A percentile compares a stretch with the other conserved stretches of the same genome.
Conservation (phyloP, 805 yeast genomes). For the Pichia ethanolica region DNA sequence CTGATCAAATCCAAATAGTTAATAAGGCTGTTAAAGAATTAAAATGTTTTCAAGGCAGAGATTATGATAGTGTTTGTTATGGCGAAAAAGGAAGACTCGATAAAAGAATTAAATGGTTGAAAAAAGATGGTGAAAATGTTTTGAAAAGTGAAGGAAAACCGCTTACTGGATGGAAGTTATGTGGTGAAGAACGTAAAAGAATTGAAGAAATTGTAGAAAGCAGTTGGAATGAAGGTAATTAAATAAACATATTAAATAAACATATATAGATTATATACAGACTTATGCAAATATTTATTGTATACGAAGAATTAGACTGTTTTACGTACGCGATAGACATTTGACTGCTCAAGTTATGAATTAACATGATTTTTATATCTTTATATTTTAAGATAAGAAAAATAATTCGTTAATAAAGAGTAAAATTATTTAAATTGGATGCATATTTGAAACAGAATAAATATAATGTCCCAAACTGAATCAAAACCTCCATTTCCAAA, state of each 20-base stretch:
- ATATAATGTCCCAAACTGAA: background rate
- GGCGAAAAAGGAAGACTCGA: constrained; percentile 10
- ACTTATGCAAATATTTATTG: too few relatives aligned
- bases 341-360: too few relatives aligned
- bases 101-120: constrained; percentile 21
- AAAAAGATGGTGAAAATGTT: constrained; percentile 12
- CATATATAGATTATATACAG: too few relatives aligned
- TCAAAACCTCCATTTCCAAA: background rate
- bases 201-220: background rate
- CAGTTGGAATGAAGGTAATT: background rate
- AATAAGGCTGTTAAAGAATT: constrained; percentile 9
- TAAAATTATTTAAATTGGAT: too few relatives aligned
- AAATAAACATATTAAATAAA: too few relatives aligned
- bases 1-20: background rate
- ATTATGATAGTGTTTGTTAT: constrained; percentile 17
- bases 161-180: constrained; percentile 9
- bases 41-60: constrained; percentile 15
- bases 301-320: too few relatives aligned
- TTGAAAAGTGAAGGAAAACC: background rate
- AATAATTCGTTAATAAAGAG: too few relatives aligned
- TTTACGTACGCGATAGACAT: too few relatives aligned
- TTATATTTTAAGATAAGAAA: too few relatives aligned
- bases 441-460: too few relatives aligned
- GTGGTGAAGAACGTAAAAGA: constrained; percentile 3
- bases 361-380: too few relatives aligned